These are phyloP conservation scores for Backusella circina DNA, from an alignment of 192 early-diverging fungal genomes.

Conservation along the genomic window DNA sequence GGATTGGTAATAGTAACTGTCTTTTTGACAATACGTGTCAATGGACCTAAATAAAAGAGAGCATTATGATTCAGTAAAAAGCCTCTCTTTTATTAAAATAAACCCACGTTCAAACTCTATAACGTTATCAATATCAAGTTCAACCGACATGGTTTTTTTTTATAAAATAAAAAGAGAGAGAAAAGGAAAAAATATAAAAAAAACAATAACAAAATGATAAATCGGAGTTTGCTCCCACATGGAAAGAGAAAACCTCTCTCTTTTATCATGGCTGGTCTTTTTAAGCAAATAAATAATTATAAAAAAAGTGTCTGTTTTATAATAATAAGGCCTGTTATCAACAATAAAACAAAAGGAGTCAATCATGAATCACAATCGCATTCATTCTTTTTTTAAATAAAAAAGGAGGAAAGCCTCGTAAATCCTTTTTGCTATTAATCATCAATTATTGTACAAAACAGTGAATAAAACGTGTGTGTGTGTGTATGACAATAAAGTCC, in stretches of 20 bases:
- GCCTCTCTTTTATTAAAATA: not conserved
- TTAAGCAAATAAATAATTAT: too few species aligned
- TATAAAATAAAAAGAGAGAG: not conserved
- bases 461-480: not conserved
- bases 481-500: not conserved
- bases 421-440: not conserved
- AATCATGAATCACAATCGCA: too few species aligned
- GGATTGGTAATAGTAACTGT: conserved; percentile 59
- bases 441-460: not conserved
- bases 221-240: not conserved
- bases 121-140: conserved; percentile 54
- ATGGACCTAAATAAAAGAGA: conserved; percentile 45
- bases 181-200: not conserved
- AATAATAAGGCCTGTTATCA: too few species aligned
- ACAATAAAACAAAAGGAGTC: too few species aligned
- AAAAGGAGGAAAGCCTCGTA: too few species aligned
- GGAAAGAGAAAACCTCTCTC: not conserved
- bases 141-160: conserved; percentile 49
- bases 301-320: too few species aligned
- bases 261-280: too few species aligned
- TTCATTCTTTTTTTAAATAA: not conserved
- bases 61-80: not conserved
- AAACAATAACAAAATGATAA: not conserved
- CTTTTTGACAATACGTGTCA: conserved; percentile 57
- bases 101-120: conserved; percentile 60